These are phyloP conservation scores for Dactylellina cionopaga DNA, from an alignment of 2,329 filamentous ascomycete species.

Conservation along the genomic window DNA sequence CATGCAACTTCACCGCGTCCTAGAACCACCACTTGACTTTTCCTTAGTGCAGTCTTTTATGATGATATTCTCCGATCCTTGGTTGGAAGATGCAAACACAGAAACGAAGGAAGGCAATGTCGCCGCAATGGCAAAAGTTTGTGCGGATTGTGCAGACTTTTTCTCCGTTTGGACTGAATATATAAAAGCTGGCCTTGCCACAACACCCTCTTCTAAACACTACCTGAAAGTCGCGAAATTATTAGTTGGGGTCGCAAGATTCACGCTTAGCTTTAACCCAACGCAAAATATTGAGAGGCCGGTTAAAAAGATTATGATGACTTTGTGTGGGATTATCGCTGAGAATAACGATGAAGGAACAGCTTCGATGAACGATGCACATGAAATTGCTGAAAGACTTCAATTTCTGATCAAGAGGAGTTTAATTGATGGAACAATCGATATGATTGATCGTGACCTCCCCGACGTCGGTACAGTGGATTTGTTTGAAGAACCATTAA, in stretches of 20 bases:
- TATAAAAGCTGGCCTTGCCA: not conserved
- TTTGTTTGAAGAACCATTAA: slow-evolving; percentile 2
- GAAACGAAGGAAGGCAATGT: slow-evolving; percentile 1
- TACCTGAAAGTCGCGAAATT: not conserved
- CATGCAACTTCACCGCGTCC: not conserved
- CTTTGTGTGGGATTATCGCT: slow-evolving; percentile 1
- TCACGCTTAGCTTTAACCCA: slow-evolving; percentile 22
- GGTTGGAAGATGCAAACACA: not conserved
- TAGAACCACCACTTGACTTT: not conserved
- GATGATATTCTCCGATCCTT: slow-evolving; percentile 7
- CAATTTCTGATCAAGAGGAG: slow-evolving; percentile 12
- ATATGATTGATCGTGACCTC: slow-evolving; percentile 26
- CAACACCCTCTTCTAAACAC: not conserved
- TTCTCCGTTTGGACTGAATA: slow-evolving; percentile 3
- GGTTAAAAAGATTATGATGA: not conserved
- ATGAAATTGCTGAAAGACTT: slow-evolving; percentile 19
- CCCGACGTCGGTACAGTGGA: not conserved
- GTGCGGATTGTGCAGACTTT: slow-evolving; percentile 6
- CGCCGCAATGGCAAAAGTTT: slow-evolving; percentile 1
- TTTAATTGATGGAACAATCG: not conserved
- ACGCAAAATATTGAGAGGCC: slow-evolving; percentile 13
- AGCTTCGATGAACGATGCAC: slow-evolving; percentile 3
- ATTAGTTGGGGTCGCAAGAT: slow-evolving; percentile 1
- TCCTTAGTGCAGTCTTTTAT: not conserved
- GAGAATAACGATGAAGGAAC: slow-evolving; percentile 5